Conservation (phyloP, 1,139 yeast genomes). For the Candida mesenterica region DNA sequence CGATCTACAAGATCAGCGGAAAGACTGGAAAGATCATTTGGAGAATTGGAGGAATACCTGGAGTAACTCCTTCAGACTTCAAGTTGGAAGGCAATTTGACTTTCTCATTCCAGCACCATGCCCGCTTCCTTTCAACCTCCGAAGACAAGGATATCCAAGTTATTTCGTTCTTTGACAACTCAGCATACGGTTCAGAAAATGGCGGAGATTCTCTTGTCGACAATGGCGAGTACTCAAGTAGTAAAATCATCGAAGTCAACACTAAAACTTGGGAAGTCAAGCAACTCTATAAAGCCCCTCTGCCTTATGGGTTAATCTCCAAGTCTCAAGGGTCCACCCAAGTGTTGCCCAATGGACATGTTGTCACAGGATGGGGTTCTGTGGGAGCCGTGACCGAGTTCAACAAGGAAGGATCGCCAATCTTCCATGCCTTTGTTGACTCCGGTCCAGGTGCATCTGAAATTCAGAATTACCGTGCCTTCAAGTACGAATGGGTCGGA, state of each 20-base stretch:
- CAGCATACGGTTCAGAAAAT: constrained; percentile 35
- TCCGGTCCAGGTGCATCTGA: constrained; percentile 25
- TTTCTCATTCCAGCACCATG: constrained; percentile 40
- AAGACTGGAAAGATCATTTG: constrained; percentile 36
- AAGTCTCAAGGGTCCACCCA: constrained; percentile 41
- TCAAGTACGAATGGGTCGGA: constrained; percentile 37
- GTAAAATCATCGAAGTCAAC: constrained; percentile 34
- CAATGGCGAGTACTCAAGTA: constrained; percentile 26
- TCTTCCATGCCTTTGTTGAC: constrained; percentile 36
- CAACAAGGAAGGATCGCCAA: constrained; percentile 23
- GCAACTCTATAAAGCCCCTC: constrained; percentile 24
- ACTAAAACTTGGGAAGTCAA: constrained; percentile 27
- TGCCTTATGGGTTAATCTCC: constrained; percentile 26
- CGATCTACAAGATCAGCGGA: constrained; percentile 35
- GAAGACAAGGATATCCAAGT: constrained; percentile 24
- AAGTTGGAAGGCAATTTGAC: constrained; percentile 18
- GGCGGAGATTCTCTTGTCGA: constrained; percentile 24
- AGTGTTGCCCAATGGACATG: constrained; percentile 34
- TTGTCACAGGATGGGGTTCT: constrained; percentile 40
- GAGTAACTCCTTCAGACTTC: constrained; percentile 22
- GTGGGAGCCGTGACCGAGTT: constrained; percentile 38
- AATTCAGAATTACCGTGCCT: constrained; percentile 35
- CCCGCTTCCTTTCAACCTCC: constrained; percentile 26
- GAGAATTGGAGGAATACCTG: constrained; percentile 31
- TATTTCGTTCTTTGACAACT: constrained; percentile 36